Conservation (phyloP, 2,329 filamentous ascomycete species). For the Alternaria consortialis region DNA sequence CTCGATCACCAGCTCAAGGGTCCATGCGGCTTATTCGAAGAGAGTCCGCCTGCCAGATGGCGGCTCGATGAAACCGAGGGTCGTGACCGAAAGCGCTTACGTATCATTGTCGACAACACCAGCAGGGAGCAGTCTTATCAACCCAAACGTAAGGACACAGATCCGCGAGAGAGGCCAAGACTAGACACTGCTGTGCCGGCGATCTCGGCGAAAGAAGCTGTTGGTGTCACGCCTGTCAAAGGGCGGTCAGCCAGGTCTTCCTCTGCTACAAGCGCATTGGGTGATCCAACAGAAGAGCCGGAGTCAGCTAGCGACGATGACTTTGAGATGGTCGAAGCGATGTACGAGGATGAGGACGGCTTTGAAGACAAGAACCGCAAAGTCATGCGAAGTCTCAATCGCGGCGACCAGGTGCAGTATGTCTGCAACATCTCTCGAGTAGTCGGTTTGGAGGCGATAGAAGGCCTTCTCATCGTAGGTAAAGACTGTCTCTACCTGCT, state of each 20-base stretch:
- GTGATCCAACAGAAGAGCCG: slow-evolving; percentile 52
- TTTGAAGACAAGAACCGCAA: slow-evolving; percentile 99
- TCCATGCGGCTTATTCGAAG: slow-evolving; percentile 81
- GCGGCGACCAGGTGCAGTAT: slow-evolving; percentile 89
- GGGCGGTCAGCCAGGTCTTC: slow-evolving; percentile 31
- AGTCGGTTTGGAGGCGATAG: slow-evolving; percentile 89
- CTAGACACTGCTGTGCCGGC: slow-evolving; percentile 56
- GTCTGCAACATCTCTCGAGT: slow-evolving; percentile 97
- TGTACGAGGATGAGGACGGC: slow-evolving; percentile 81
- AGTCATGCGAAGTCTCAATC: slow-evolving; percentile 91
- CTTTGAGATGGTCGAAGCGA: slow-evolving; percentile 95
- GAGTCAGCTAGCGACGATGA: slow-evolving; percentile 76
- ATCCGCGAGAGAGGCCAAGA: slow-evolving; percentile 58
- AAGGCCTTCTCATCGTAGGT: slow-evolving; percentile 91
- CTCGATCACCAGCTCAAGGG: slow-evolving; percentile 81
- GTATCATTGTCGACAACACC: slow-evolving; percentile 80
- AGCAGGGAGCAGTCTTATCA: slow-evolving; percentile 76
- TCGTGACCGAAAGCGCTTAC: slow-evolving; percentile 90
- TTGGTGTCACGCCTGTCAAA: slow-evolving; percentile 41
- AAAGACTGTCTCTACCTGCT: slow-evolving; percentile 93
- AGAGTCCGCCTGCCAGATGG: slow-evolving; percentile 75
- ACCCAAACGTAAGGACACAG: slow-evolving; percentile 78
- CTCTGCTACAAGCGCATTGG: slow-evolving; percentile 30
- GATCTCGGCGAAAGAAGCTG: slow-evolving; percentile 40
- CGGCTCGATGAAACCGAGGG: slow-evolving; percentile 95